Base-by-base conservation (phyloP, 2,329 filamentous ascomycete genomes). In the Huntiella omanensis region DNA sequence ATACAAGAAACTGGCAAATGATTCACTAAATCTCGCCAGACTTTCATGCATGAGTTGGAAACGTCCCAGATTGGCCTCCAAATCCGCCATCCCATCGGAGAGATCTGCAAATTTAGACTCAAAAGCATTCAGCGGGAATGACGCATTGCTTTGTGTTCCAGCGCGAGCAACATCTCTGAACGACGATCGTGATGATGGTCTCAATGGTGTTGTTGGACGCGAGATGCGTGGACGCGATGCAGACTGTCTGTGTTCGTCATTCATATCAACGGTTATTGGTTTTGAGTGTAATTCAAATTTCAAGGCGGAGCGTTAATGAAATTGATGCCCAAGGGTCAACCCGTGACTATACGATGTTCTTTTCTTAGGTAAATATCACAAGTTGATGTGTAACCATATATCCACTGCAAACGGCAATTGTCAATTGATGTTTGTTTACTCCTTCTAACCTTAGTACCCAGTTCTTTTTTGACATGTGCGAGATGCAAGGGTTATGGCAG, bases 51-150 rank as follows among this genome's bases (percentile, higher is more conserved):
- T 92, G 52, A 95, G 67, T 61, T 96, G 88, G 54, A 98, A 77
- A 59, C 95, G 86, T 80, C 93, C 85, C 67, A 96, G 86, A 61
- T 98, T 96, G 50, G 86, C 84, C 66, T 98, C 91, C 7, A 98
- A 73, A 56, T 96, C 91, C 17, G 86, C 85, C 75, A 96, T 87
- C 49, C 83, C 81, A 61, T 98, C 91, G 7, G 84, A 82, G 2
- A 98, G 71, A 64, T 98, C 91, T 11, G 85, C 85, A 61, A 98
- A 96, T 11, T 83, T 80, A 0, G 86, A 84, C 59, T 96, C 87
- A 49, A 96, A 78, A 2, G 72, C 65, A 54, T 88, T 84, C 50
- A 96, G 75, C 0, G 86, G 85, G 49, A 79, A 77, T 3, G 71
- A 62, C 3, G 68, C 64, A 40, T 71, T 69, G 33, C 65, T 60